Percentiles rank a stretch among this genome's conserved stretches.
These are phyloP conservation scores for Paramecium pentaurelia DNA, from an alignment of 73 alveolate genomes.

Conservation along the genomic window DNA sequence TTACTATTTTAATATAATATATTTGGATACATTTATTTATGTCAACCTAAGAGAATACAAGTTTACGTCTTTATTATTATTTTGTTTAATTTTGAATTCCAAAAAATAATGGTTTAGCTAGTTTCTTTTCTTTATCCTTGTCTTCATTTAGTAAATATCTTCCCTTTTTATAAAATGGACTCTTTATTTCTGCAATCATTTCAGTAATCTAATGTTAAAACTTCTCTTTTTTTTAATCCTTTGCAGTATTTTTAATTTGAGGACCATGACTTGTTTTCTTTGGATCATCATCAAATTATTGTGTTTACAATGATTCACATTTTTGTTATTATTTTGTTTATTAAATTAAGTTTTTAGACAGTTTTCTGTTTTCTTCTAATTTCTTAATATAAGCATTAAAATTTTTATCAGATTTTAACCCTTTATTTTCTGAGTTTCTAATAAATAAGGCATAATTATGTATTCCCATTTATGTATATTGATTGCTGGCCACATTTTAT, in stretches of 20 bases:
- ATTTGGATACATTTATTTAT: not conserved
- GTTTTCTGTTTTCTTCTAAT: not conserved
- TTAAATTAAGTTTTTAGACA: not conserved
- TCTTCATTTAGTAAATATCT: conserved; percentile 37
- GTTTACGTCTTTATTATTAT: not conserved
- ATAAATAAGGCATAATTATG: not conserved
- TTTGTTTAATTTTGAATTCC: conserved; percentile 29
- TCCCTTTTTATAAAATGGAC: not conserved
- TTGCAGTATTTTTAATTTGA: not conserved
- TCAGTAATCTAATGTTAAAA: conserved; percentile 10
- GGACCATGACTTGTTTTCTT: not conserved
- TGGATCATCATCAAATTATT: not conserved
- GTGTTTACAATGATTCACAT: not conserved
- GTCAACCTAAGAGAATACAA: not conserved
- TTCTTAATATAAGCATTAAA: not conserved
- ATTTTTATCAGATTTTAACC: conserved; percentile 13
- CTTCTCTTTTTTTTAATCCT: not conserved
- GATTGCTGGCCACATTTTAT: not conserved
- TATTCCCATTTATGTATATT: not conserved
- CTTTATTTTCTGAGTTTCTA: not conserved
- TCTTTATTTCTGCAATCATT: not conserved
- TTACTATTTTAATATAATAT: not conserved
- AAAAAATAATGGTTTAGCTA: conserved; percentile 45
- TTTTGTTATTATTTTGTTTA: not conserved
- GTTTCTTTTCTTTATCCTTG: conserved; percentile 21